Evolutionary conservation across 2,329 filamentous ascomycete genomes (phyloP).

Genomic region (Ceratocystis ficicola): DNA sequence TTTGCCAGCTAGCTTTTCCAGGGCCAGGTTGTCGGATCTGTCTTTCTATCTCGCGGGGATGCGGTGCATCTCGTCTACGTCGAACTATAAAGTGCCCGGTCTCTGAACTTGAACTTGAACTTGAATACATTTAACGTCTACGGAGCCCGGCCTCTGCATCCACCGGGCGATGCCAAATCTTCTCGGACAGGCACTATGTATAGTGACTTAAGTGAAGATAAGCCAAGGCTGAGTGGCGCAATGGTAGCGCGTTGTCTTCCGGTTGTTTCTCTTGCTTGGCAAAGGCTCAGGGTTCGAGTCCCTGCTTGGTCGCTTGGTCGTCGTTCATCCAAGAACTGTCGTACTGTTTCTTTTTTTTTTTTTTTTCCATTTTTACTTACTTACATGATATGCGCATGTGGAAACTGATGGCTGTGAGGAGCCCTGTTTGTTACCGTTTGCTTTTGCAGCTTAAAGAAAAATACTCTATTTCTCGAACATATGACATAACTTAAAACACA

Average conservation of each 20-base stretch:
- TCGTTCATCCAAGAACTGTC: not conserved
- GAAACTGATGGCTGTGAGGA: too few relatives aligned
- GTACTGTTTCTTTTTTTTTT: not conserved
- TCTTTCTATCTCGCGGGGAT: too few relatives aligned
- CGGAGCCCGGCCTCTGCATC: too few relatives aligned
- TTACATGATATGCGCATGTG: too few relatives aligned
- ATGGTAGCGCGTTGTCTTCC: constrained; percentile 23
- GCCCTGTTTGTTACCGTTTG: too few relatives aligned
- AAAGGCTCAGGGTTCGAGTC: constrained; percentile 23
- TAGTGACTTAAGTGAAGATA: not conserved
- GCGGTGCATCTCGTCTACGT: too few relatives aligned
- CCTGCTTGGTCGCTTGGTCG: constrained; percentile 18
- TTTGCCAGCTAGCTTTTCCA: too few relatives aligned
- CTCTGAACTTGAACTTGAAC: too few relatives aligned
- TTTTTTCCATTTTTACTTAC: not conserved
- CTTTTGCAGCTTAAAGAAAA: not conserved
- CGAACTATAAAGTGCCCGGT: too few relatives aligned
- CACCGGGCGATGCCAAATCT: not conserved
- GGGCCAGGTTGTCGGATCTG: too few relatives aligned
- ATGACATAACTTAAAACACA: not conserved
- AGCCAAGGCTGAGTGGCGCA: constrained; percentile 20
- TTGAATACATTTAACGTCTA: too few relatives aligned
- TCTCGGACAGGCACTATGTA: not conserved
- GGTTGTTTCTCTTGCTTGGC: constrained; percentile 22
- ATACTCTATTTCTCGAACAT: not conserved